Conservation (phyloP, 176 grass and related monocot species). For the Eleusine coracana region DNA sequence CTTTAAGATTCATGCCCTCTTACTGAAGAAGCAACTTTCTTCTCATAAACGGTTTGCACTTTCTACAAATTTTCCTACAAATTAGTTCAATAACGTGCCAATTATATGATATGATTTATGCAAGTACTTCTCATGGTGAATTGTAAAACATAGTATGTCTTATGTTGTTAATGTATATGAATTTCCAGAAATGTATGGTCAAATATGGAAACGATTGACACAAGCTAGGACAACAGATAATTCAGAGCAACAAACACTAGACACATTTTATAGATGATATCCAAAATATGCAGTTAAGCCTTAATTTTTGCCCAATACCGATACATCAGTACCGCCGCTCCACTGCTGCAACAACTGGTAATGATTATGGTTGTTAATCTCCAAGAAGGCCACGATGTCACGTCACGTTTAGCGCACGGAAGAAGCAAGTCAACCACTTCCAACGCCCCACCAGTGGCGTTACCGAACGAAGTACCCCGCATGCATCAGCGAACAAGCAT, state of each 20-base stretch:
- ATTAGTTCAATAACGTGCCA: background rate
- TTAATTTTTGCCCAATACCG: background rate
- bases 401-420: constrained; percentile 48
- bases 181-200: background rate
- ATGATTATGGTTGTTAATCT: constrained; percentile 36
- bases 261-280: too few relatives aligned
- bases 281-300: background rate
- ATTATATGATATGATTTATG: background rate
- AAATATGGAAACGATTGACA: background rate
- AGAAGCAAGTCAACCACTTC: constrained; percentile 66
- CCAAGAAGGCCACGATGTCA: constrained; percentile 28
- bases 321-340: background rate
- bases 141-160: background rate
- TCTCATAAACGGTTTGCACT: background rate
- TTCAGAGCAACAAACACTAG: background rate
- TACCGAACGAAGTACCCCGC: background rate
- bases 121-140: background rate
- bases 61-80: background rate
- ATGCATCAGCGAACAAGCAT: constrained; percentile 12
- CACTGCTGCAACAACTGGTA: constrained; percentile 10
- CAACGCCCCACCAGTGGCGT: constrained; percentile 25
- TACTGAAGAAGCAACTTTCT: constrained; percentile 2
- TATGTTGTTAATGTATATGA: background rate
- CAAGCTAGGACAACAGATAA: background rate
- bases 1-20: background rate